Conservation (phyloP, 2,329 filamentous ascomycete genomes). For the Fusarium sp. region DNA sequence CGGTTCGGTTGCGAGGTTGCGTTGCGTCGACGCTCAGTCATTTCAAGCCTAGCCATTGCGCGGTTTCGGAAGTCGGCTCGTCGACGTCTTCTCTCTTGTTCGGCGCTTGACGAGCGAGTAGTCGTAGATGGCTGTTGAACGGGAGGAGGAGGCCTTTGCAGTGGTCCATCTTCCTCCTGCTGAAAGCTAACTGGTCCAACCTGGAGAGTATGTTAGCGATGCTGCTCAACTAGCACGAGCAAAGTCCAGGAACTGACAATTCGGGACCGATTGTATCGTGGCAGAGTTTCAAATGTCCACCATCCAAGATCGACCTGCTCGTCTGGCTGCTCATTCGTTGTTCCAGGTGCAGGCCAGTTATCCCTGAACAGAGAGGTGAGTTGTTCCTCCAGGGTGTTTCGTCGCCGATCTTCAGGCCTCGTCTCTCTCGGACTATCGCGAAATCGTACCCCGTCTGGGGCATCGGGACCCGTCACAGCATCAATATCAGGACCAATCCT, state of each 20-base stretch:
- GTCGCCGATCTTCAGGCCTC: slow-evolving; percentile 39
- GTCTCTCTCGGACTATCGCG: slow-evolving; percentile 45
- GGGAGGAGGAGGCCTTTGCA: slow-evolving; percentile 2
- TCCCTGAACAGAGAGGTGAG: slow-evolving; percentile 42
- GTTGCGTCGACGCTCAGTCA: slow-evolving; percentile 7
- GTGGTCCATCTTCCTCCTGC: slow-evolving; percentile 1
- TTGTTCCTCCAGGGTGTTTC: slow-evolving; percentile 45
- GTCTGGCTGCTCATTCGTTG: slow-evolving; percentile 8
- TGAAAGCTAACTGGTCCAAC: not conserved
- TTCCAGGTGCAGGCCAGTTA: slow-evolving; percentile 25
- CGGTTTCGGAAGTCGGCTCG: not conserved
- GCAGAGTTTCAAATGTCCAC: slow-evolving; percentile 41
- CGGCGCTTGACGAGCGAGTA: slow-evolving; percentile 1
- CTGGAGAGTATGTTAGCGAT: slow-evolving; percentile 24
- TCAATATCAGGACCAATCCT: slow-evolving; percentile 38
- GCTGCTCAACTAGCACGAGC: not conserved
- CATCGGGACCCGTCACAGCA: slow-evolving; percentile 17
- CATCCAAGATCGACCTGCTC: slow-evolving; percentile 35
- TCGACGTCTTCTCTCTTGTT: slow-evolving; percentile 6
- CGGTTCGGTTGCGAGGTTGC: slow-evolving; percentile 15
- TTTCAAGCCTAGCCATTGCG: not conserved
- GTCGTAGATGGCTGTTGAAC: slow-evolving; percentile 4
- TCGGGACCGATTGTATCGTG: slow-evolving; percentile 33
- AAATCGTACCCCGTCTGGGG: slow-evolving; percentile 26
- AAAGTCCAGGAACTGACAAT: slow-evolving; percentile 32